Base-by-base conservation (phyloP, 192 early-diverging fungal genomes). In the Dispira parvispora region DNA sequence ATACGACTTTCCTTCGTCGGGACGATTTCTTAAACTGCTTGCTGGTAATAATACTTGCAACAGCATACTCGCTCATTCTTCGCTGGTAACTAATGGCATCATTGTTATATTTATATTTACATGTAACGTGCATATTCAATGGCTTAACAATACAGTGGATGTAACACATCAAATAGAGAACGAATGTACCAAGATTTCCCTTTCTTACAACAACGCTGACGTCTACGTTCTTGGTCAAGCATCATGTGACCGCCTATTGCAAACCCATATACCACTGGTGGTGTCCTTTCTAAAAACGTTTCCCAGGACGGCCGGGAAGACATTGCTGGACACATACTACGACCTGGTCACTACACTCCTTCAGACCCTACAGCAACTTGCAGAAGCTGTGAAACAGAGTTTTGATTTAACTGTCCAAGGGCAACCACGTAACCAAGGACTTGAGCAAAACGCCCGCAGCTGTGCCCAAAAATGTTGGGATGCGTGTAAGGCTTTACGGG, bases 281-380 rank as follows among this genome's bases (percentile, higher is more conserved):
- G 42, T 61, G 18, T 61, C 58, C 18, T 61, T 61, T 44, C 23
- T 61, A n/a, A 61, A 61, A 38, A 61, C 58, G 2, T 44, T 61
- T 44, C 58, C 58, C 43, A 14, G 18, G 38, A 10, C 43, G 42
- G 28, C 58, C 11, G 58, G 58, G 20, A 38, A 14, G n/a, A 61
- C 58, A 8, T 18, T 61, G 28, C 12, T 61, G 3, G 58, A 61
- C 58, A 38, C 38, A 14, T 61, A 61, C 14, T 25, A 44, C 42
- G 58, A n/a, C 12, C 43, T 43, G 42, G 43, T 14, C 26, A 20
- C 10, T 25, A 21, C 16, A 0, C 25, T 61, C 6, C 58, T 61
- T 20, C n/a, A 10, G 18, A 20, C 42, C 42, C 16, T 61, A 25
- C 10, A n/a, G 0, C 20, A 14, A 23, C 43, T 61, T 2, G 28